Conservation (phyloP, 2,329 filamentous ascomycete species). For the Xylaria sp. region DNA sequence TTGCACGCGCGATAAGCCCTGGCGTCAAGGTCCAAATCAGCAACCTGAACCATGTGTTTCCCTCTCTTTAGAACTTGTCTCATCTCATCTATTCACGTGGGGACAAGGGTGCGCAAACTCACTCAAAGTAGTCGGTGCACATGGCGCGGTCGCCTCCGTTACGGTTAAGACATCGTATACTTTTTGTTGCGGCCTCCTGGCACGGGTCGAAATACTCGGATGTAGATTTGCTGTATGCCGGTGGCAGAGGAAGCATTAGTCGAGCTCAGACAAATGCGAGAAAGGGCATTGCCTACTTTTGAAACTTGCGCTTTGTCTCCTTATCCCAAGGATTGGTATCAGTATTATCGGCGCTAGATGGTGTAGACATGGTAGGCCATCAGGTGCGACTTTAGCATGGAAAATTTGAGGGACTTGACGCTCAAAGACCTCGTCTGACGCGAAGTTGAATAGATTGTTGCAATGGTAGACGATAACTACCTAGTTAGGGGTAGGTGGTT, state of each 20-base stretch:
- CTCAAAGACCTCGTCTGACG: neutral
- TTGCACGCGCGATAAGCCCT: constrained; percentile 36
- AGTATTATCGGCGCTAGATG: constrained; percentile 30
- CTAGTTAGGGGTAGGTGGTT: no score
- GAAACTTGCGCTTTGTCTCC: constrained; percentile 71
- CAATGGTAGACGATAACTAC: neutral
- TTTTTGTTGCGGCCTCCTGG: constrained; percentile 87
- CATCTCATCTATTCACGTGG: neutral
- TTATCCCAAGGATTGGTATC: constrained; percentile 63
- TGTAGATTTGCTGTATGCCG: constrained; percentile 74
- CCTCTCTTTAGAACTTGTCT: neutral
- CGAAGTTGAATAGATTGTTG: neutral
- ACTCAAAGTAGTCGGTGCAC: constrained; percentile 98
- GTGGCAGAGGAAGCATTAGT: constrained; percentile 31
- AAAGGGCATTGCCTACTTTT: constrained; percentile 59
- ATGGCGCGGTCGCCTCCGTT: constrained; percentile 89
- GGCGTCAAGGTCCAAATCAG: constrained; percentile 9
- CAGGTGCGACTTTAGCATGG: neutral
- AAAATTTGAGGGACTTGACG: neutral
- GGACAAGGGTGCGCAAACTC: constrained; percentile 50
- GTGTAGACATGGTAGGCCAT: constrained; percentile 42
- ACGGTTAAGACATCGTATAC: constrained; percentile 86
- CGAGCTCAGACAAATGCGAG: constrained; percentile 2
- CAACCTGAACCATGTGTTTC: neutral
- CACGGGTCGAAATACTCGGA: constrained; percentile 96